phyloP scores from a whole-genome alignment of 139 green algal genomes.

The Closterium sp. region DNA sequence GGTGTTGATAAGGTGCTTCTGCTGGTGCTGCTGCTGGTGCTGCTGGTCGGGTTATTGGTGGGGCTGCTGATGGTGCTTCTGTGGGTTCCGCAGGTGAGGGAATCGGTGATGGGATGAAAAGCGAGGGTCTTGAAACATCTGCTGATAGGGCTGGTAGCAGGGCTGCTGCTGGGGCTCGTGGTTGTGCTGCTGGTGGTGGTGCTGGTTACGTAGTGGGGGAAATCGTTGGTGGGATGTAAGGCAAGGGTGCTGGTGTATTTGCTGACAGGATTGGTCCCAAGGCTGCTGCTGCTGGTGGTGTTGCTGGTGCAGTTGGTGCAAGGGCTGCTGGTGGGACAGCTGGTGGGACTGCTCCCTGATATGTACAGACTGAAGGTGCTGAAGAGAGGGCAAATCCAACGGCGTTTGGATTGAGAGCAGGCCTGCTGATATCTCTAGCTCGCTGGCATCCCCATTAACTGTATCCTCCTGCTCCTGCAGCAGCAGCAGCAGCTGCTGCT shows the following conservation, averaged over 20 bases:
- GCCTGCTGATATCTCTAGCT: neutral
- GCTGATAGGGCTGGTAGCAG: no score
- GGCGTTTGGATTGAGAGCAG: neutral
- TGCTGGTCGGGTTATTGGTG: neutral
- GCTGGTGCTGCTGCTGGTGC: no score
- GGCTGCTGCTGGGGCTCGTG: no score
- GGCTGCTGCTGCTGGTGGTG: neutral
- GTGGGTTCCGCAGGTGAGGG: neutral
- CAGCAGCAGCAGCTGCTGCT: neutral
- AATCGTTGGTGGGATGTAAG: no score
- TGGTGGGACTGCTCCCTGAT: neutral
- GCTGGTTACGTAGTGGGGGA: no score
- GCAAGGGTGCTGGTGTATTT: no score
- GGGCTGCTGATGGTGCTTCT: neutral
- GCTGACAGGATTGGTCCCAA: neutral
- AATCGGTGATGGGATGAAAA: neutral
- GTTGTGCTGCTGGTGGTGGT: no score
- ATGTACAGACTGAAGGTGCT: neutral
- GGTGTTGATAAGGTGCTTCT: no score
- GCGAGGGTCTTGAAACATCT: neutral
- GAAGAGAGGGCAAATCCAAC: neutral
- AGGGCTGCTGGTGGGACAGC: no score
- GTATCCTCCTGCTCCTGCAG: neutral
- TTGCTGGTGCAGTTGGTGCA: no score
- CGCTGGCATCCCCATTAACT: neutral